Conservation (phyloP, 2,329 filamentous ascomycete genomes). For the Diaporthe australafricana region DNA sequence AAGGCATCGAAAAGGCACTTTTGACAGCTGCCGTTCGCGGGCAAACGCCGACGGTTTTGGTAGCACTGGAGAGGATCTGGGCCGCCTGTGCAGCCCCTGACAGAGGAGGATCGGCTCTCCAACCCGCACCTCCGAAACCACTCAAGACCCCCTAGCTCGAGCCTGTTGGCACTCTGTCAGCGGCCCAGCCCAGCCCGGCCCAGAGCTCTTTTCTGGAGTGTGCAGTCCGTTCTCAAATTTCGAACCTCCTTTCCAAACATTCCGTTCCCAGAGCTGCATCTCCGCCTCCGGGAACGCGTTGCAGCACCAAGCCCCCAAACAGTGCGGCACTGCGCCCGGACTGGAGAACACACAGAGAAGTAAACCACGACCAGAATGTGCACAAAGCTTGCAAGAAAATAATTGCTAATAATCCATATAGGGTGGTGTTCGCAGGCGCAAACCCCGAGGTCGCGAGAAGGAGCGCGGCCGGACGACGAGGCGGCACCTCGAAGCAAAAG, state of each 20-base stretch:
- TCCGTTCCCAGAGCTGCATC: slow-evolving; percentile 31
- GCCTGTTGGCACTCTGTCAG: slow-evolving; percentile 27
- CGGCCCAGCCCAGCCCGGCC: slow-evolving; percentile 14
- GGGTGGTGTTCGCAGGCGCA: slow-evolving; percentile 28
- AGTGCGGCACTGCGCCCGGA: slow-evolving; percentile 28
- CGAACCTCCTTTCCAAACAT: slow-evolving; percentile 33
- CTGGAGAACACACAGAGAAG: slow-evolving; percentile 14
- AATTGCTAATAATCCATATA: slow-evolving; percentile 19
- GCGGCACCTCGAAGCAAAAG: slow-evolving; percentile 34
- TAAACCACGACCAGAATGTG: not conserved
- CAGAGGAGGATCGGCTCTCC: slow-evolving; percentile 29
- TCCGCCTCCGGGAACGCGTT: slow-evolving; percentile 31
- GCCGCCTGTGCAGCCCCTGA: slow-evolving; percentile 27
- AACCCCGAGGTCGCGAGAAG: slow-evolving; percentile 16
- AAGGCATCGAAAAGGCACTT: not conserved
- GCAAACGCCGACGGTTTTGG: slow-evolving; percentile 16
- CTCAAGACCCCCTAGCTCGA: slow-evolving; percentile 24
- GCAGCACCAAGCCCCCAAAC: slow-evolving; percentile 28
- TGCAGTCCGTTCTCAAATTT: slow-evolving; percentile 27
- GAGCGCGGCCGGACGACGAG: slow-evolving; percentile 26
- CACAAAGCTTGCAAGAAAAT: not conserved
- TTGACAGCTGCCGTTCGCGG: not conserved
- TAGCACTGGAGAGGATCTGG: slow-evolving; percentile 29
- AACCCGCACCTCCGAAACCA: slow-evolving; percentile 31
- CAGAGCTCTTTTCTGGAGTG: slow-evolving; percentile 21